These are phyloP conservation scores for Boletus eberwhitei DNA, from an alignment of 768 basidiomycete species.

Conservation along the genomic window DNA sequence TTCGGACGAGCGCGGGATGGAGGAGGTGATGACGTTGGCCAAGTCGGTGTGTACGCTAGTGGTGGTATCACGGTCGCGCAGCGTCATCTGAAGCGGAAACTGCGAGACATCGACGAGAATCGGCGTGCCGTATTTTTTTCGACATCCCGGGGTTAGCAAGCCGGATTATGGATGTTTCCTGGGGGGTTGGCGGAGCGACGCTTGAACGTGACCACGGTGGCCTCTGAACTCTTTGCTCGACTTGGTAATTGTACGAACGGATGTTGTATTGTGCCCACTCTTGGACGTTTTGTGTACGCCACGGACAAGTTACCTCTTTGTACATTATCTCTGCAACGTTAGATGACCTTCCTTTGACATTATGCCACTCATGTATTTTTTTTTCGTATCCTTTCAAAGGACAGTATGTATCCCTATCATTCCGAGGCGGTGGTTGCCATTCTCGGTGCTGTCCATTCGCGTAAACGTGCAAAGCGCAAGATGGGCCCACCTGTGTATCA, in stretches of 20 bases:
- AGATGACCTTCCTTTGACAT: constrained; percentile 1
- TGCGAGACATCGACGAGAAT: constrained; percentile 7
- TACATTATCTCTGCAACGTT: background rate
- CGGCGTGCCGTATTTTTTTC: background rate
- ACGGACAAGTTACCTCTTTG: background rate
- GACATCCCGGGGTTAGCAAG: too few relatives aligned
- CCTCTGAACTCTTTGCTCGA: background rate
- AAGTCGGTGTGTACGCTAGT: background rate
- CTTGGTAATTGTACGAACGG: too few relatives aligned
- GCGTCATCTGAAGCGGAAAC: constrained; percentile 17
- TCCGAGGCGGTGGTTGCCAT: too few relatives aligned
- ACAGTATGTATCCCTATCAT: background rate
- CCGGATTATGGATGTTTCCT: background rate
- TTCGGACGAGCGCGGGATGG: background rate
- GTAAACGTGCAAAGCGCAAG: too few relatives aligned
- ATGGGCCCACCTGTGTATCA: too few relatives aligned
- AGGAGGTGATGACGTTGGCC: background rate
- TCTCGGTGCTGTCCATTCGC: too few relatives aligned
- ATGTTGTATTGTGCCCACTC: background rate
- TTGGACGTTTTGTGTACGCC: background rate
- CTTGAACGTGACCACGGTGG: background rate
- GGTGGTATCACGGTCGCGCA: constrained; percentile 7
- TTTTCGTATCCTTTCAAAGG: background rate
- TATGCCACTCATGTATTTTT: background rate
- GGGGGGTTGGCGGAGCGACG: background rate